A percentile compares a stretch with the other conserved stretches of the same genome.
Evolutionary conservation across 2,329 filamentous ascomycete species (phyloP).

Genomic region (Claviceps pusilla): DNA sequence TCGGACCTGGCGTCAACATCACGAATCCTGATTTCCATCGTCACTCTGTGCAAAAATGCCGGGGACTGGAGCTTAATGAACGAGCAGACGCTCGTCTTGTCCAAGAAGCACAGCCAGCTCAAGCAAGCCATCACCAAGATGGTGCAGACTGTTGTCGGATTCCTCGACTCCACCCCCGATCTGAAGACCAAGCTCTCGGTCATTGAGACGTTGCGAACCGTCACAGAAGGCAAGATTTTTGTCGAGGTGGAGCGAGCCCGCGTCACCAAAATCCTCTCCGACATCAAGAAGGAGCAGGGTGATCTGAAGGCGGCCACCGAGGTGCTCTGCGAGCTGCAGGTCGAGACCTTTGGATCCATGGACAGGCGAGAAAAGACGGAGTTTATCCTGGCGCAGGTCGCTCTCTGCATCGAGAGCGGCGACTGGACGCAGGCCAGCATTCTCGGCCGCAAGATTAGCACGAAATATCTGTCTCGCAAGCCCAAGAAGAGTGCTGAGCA

Average conservation of each 20-base stretch:
- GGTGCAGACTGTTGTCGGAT: constrained; percentile 91
- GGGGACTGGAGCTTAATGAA: constrained; percentile 91
- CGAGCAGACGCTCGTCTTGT: constrained; percentile 87
- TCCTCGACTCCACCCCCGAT: constrained; percentile 73
- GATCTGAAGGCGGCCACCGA: constrained; percentile 82
- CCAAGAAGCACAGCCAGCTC: constrained; percentile 99
- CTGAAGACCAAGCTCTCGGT: constrained; percentile 79
- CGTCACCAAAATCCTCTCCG: constrained; percentile 83
- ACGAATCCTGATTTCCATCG: constrained; percentile 70
- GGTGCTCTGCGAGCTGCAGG: constrained; percentile 90
- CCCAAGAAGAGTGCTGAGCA: constrained; percentile 82
- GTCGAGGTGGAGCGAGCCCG: constrained; percentile 96
- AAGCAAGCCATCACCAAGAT: constrained; percentile 98
- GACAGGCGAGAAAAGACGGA: constrained; percentile 93
- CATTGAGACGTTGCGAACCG: constrained; percentile 88
- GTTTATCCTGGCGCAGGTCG: constrained; percentile 91
- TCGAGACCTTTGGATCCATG: constrained; percentile 99
- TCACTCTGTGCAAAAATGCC: constrained; percentile 85
- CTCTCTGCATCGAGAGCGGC: constrained; percentile 82
- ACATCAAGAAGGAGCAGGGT: constrained; percentile 94
- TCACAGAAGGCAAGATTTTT: constrained; percentile 99
- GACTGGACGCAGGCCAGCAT: constrained; percentile 96
- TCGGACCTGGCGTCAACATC: constrained; percentile 94
- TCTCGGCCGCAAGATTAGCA: constrained; percentile 92
- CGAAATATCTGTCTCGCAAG: constrained; percentile 76